Evolutionary conservation across 352 stramenopile species (phyloP), one percentile per base, ranked within the genome.

Genomic region (Phytophthora chlamydospora): DNA sequence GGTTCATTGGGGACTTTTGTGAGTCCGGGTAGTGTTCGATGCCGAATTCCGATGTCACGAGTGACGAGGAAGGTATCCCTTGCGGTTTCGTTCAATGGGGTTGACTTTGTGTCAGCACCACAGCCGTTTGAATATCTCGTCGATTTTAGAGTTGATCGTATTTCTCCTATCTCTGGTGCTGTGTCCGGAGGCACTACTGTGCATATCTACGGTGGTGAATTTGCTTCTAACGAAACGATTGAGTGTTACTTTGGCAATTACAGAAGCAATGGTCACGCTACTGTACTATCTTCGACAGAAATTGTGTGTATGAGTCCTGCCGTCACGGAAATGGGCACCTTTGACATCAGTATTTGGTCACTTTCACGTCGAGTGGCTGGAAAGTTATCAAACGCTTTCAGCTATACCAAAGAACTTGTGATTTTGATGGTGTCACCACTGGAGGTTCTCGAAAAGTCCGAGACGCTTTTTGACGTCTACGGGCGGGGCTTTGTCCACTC

Each of bases 61-160:
- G 50, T 68, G 1, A 45, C 66, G 7, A 66, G 55, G n/a, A 43
- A 39, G 4, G 68, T 76, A 9, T 16, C 56, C 1, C 16, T 90
- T 38, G 50, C 66, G 0, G 47, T 96, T 11, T 90, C 80, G 0
- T 90, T 95, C 40, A 92, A 96, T 58, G 61, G 63, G 2, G 63
- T 78, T 1, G 81, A 93, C 38, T 91, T 85, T 44, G 42, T 83
- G 1, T 38, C 66, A 7, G 62, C 67, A 42, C 35, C 35, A 4
- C 21, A 57, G 1, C 16, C 24, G 0, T 90, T 80, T 48, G 67
- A 78, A 47, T 93, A 77, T 54, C 5, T 78, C 0, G 49, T 62
- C 5, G 35, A 47, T 5, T 62, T 88, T 12, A 57, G 46, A 4
- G 62, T 92, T 58, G 39, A 51, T 2, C 17, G 29, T 2, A 63